Evolutionary conservation across 1,284 basidiomycete genomes (phyloP), one percentile per base, ranked within the genome.

Genomic region (Apiotrichum gamsii): DNA sequence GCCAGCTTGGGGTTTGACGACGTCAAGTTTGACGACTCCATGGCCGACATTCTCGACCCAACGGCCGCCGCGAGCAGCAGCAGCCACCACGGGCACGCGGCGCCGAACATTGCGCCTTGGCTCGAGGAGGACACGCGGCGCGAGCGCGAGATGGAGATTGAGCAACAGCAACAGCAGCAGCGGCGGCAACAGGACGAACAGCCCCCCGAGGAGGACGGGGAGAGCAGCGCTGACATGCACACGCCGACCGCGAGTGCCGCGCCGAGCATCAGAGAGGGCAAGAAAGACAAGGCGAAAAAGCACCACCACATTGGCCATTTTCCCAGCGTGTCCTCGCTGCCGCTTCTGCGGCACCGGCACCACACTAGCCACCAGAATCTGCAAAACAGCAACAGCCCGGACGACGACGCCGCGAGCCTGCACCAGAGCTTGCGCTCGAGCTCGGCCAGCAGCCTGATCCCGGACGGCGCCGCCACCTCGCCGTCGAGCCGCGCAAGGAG

Each of bases 31-130:
- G 43, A 45, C 43, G 58, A 54, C 21, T 47, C 49, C 13, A 62
- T 69, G 64, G 59, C 64, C 16, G 68, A 60, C 47, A 65, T 70
- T 20, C 44, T 70, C 13, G 67, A 68, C 48, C 57, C 59, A 0
- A 47, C 50, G 9, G 60, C 65, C 19, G 43, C 54, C 8, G 24
- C 34, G 30, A n/a, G 38, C 15, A 18, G 41, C 15, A n/a, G 38
- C 15, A 18, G 41, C 15, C 42, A 23, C 19, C 43, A 32, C 6
- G 35, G n/a, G 3, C 8, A 23, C 11, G 8, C 3, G 49, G 54
- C 1, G 55, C 62, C 16, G n/a, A 71, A 68, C 47, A 68, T 70
- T 40, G 69, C 69, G 8, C 69, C 69, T 8, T 71, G 69, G 69
- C 47, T 69, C 20, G 54, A 56, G 44, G 69, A 71, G 23, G 67